These are phyloP conservation scores for Puccinia sorghi DNA, from an alignment of 1,284 basidiomycete species.

Conservation along the genomic window DNA sequence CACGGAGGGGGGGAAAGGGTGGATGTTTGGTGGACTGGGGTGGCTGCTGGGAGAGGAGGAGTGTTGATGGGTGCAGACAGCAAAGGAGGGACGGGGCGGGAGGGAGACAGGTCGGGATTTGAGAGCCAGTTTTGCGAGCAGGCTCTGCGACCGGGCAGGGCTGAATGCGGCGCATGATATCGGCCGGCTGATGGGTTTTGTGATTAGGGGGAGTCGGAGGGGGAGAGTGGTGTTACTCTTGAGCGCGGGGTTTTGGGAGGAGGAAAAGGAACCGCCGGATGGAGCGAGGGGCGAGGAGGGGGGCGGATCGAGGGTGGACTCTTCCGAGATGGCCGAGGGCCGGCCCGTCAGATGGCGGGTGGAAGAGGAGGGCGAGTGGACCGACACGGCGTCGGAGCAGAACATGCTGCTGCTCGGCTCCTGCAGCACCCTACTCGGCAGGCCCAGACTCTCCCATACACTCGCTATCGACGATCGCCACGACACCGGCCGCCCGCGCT, in stretches of 20 bases:
- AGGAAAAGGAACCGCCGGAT: background rate
- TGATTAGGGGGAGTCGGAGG: too few species aligned
- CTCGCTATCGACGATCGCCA: conserved; percentile 44
- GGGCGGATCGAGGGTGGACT: background rate
- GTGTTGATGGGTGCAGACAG: too few species aligned
- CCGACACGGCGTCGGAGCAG: background rate
- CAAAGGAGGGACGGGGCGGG: too few species aligned
- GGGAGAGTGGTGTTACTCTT: background rate
- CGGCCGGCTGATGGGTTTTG: too few species aligned
- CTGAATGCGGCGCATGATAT: too few species aligned
- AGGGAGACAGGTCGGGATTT: too few species aligned
- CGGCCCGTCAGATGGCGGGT: background rate
- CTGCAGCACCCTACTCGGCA: conserved; percentile 31
- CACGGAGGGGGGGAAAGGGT: too few species aligned
- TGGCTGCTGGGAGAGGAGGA: too few species aligned
- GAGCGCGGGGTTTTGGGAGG: background rate
- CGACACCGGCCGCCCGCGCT: conserved; percentile 6
- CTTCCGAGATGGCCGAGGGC: conserved; percentile 12
- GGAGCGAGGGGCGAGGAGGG: too few species aligned
- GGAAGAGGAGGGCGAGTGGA: background rate
- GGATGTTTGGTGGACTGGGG: too few species aligned
- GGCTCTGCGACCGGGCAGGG: too few species aligned
- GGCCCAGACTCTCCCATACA: conserved; percentile 35
- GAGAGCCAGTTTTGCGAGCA: too few species aligned
- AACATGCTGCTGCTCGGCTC: background rate